Conservation (phyloP, 2,329 filamentous ascomycete genomes). For the Penicillium sp. region DNA sequence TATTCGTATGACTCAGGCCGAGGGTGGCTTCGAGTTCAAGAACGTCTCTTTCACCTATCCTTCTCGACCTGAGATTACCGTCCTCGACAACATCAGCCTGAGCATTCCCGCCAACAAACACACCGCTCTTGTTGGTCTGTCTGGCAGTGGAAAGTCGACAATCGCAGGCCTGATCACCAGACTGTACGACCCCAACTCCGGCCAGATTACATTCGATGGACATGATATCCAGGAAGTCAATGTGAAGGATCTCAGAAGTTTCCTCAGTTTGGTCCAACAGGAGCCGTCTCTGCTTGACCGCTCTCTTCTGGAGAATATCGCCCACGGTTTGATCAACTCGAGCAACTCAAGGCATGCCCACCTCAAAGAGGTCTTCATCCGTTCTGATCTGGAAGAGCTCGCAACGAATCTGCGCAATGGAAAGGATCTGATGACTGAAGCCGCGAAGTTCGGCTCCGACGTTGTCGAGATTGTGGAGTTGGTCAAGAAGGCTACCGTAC, state of each 20-base stretch:
- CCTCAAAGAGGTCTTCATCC: conserved; percentile 43
- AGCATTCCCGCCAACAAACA: conserved; percentile 48
- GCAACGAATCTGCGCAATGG: conserved; percentile 47
- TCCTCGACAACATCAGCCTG: conserved; percentile 28
- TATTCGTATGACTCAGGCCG: conserved; percentile 22
- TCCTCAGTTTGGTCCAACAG: conserved; percentile 25
- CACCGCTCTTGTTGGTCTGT: conserved; percentile 55
- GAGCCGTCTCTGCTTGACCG: conserved; percentile 24
- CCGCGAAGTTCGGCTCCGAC: conserved; percentile 45
- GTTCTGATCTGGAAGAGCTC: conserved; percentile 52
- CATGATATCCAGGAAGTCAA: conserved; percentile 59
- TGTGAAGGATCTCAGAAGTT: conserved; percentile 36
- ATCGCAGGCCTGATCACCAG: conserved; percentile 59
- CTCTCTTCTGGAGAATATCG: conserved; percentile 31
- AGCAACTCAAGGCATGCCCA: conserved; percentile 26
- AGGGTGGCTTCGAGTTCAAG: conserved; percentile 35
- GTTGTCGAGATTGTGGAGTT: conserved; percentile 54
- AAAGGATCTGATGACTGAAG: conserved; percentile 47
- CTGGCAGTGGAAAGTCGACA: conserved; percentile 63
- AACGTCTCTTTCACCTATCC: conserved; percentile 38
- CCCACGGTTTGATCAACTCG: conserved; percentile 46
- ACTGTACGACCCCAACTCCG: conserved; percentile 67
- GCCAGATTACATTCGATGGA: conserved; percentile 65
- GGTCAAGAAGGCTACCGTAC: conserved; percentile 43
- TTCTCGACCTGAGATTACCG: conserved; percentile 30